phyloP scores from a whole-genome alignment of 2,329 filamentous ascomycete genomes.

The Fusarium mundagurra region DNA sequence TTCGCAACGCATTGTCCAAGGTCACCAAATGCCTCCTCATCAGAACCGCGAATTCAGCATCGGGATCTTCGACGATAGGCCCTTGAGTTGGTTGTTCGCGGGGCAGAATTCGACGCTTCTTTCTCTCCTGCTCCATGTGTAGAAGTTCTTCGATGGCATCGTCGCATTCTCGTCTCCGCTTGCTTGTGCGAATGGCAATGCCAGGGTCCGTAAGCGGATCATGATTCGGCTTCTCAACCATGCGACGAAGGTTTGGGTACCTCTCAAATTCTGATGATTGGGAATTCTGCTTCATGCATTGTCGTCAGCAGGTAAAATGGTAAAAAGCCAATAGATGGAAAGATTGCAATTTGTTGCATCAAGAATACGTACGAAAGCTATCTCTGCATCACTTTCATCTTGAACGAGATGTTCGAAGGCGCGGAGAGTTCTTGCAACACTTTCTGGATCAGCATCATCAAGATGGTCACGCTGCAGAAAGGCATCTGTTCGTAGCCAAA shows the following conservation, averaged over 20 bases:
- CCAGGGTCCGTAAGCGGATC: background rate
- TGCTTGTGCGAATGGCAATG: background rate
- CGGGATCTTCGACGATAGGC: background rate
- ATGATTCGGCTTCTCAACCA: background rate
- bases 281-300: background rate
- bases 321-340: too few relatives aligned
- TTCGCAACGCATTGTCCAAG: background rate
- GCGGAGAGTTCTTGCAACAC: background rate
- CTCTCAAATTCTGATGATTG: background rate
- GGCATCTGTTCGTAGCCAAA: background rate
- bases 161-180: background rate
- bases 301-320: background rate
- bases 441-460: background rate
- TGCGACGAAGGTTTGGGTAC: background rate
- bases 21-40: background rate
- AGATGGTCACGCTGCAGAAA: background rate
- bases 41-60: background rate
- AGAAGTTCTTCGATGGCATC: background rate
- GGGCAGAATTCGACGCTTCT: background rate
- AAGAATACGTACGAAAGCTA: background rate
- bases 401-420: background rate
- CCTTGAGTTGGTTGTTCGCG: background rate
- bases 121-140: background rate
- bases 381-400: background rate
- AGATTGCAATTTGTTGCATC: background rate